Evolutionary conservation across 345 rosid species (phyloP).

Genomic region (Citropsis articulata): DNA sequence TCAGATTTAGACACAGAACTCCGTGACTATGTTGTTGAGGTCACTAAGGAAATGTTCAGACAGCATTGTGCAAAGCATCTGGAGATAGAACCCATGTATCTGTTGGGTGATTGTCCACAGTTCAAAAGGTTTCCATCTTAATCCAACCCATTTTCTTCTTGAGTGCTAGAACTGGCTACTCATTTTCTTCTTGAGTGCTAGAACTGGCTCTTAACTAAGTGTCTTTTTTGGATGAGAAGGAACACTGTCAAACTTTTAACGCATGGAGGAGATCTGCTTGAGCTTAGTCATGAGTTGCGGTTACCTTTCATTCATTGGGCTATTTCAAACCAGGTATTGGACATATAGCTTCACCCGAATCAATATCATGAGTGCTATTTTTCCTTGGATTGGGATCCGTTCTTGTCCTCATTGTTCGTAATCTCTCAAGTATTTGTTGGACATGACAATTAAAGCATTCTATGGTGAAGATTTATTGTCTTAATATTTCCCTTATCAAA

Average conservation of each 20-base stretch:
- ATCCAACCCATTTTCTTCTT: too few relatives aligned
- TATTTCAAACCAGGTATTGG: slow-evolving; percentile 61
- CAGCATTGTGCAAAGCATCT: slow-evolving; percentile 85
- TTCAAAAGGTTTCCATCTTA: slow-evolving; percentile 51
- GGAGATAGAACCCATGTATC: slow-evolving; percentile 65
- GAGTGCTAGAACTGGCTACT: too few relatives aligned
- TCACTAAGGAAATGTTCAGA: slow-evolving; percentile 75
- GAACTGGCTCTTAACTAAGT: slow-evolving; percentile 29
- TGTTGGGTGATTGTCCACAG: slow-evolving; percentile 60
- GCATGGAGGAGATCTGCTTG: slow-evolving; percentile 91
- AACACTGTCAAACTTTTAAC: slow-evolving; percentile 85
- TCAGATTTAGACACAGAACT: slow-evolving; percentile 65
- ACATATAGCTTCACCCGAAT: slow-evolving; percentile 7
- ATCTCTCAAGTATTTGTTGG: neutral
- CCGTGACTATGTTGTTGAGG: slow-evolving; percentile 75
- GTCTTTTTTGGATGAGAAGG: slow-evolving; percentile 43
- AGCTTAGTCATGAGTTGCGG: slow-evolving; percentile 88
- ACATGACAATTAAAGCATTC: neutral
- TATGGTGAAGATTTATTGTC: neutral
- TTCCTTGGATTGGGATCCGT: neutral
- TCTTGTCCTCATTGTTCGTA: neutral
- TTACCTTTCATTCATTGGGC: slow-evolving; percentile 81
- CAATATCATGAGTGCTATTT: neutral
- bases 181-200: slow-evolving; percentile 13
- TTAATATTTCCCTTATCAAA: neutral